Evolutionary conservation across 2,329 filamentous ascomycete species (phyloP).

Genomic region (Beauveria rudraprayagi): DNA sequence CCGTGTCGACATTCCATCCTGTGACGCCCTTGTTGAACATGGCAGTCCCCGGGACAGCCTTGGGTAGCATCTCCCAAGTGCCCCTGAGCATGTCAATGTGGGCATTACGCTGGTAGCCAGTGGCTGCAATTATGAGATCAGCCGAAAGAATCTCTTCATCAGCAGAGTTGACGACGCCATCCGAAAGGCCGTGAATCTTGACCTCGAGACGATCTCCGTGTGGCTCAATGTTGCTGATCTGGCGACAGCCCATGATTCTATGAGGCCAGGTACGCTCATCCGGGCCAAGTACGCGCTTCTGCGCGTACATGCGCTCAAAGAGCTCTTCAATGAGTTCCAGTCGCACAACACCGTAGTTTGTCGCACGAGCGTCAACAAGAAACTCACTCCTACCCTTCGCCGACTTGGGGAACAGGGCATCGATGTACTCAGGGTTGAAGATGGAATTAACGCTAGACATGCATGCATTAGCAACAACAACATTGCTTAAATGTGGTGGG

Average conservation of each 20-base stretch:
- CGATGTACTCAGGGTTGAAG: conserved; percentile 82
- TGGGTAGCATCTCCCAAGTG: conserved; percentile 58
- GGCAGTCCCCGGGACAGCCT: conserved; percentile 23
- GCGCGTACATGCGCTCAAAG: conserved; percentile 81
- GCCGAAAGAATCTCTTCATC: conserved; percentile 60
- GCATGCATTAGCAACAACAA: conserved; percentile 14
- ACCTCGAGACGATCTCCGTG: conserved; percentile 46
- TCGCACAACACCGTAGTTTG: conserved; percentile 92
- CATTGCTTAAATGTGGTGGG: not conserved
- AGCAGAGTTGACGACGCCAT: conserved; percentile 27
- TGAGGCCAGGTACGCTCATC: conserved; percentile 74
- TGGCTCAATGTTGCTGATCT: conserved; percentile 54
- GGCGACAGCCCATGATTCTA: conserved; percentile 63
- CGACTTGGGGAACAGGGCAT: conserved; percentile 63
- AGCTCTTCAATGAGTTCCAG: conserved; percentile 84
- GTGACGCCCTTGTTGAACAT: conserved; percentile 28
- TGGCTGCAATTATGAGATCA: conserved; percentile 78
- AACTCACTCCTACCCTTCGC: conserved; percentile 51
- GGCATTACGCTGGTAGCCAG: conserved; percentile 71
- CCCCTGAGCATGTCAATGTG: conserved; percentile 70
- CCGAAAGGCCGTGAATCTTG: conserved; percentile 41
- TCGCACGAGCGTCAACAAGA: conserved; percentile 65
- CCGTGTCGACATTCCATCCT: conserved; percentile 33
- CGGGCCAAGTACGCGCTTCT: conserved; percentile 60
- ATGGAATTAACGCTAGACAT: conserved; percentile 81